phyloP scores from a whole-genome alignment of 2,329 filamentous ascomycete genomes.

The Fusarium xylarioides region DNA sequence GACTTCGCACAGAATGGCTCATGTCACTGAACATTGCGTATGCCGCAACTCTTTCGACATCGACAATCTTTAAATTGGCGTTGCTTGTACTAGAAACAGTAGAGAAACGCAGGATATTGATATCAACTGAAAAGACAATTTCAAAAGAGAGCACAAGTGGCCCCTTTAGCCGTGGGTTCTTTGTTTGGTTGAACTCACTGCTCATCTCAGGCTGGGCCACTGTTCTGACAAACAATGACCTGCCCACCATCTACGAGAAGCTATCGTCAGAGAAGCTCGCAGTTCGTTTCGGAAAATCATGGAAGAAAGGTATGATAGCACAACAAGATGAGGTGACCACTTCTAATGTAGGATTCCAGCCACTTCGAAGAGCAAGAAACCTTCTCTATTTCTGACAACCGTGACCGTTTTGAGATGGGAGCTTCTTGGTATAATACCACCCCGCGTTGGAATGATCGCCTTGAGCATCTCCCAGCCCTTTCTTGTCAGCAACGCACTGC shows the following conservation, averaged over 20 bases:
- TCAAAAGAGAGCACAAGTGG: slow-evolving; percentile 61
- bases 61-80: slow-evolving; percentile 37
- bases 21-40: slow-evolving; percentile 39
- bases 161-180: slow-evolving; percentile 45
- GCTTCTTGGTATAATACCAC: slow-evolving; percentile 44
- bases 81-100: slow-evolving; percentile 44
- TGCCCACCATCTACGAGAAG: slow-evolving; percentile 45
- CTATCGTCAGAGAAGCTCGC: slow-evolving; percentile 43
- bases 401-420: slow-evolving; percentile 42
- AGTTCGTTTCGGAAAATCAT: slow-evolving; percentile 32
- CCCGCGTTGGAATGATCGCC: slow-evolving; percentile 42
- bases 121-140: slow-evolving; percentile 51
- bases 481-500: slow-evolving; percentile 42
- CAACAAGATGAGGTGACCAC: fast-evolving
- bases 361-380: slow-evolving; percentile 24
- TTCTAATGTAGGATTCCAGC: slow-evolving; percentile 15
- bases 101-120: slow-evolving; percentile 46
- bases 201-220: slow-evolving; percentile 59
- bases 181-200: slow-evolving; percentile 52
- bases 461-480: slow-evolving; percentile 46
- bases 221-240: slow-evolving; percentile 39
- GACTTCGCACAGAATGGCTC: slow-evolving; percentile 47
- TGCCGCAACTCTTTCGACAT: slow-evolving; percentile 37
- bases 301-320: slow-evolving; percentile 35
- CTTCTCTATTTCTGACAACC: slow-evolving; percentile 42